These are phyloP conservation scores for Saccharomycopsis malanga DNA, from an alignment of 805 yeast species.

Conservation along the genomic window DNA sequence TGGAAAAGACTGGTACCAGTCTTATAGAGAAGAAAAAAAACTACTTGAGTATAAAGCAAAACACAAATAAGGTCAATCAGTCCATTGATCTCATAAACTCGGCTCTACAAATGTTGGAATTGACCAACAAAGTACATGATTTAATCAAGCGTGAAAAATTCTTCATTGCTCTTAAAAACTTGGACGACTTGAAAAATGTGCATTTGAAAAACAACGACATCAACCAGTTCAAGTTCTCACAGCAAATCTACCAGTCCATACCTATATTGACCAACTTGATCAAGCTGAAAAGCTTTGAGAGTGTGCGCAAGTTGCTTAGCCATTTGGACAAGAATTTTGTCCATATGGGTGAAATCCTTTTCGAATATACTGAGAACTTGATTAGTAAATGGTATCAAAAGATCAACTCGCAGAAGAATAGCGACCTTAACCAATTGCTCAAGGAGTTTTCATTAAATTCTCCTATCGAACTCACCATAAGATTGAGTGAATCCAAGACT, in stretches of 20 bases:
- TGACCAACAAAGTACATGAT: constrained; percentile 79
- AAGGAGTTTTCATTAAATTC: constrained; percentile 68
- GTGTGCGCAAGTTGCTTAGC: constrained; percentile 57
- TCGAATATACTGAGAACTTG: constrained; percentile 47
- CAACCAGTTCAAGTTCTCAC: constrained; percentile 65
- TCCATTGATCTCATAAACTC: constrained; percentile 61
- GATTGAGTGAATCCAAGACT: constrained; percentile 41
- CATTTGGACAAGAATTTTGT: constrained; percentile 54
- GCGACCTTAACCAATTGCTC: constrained; percentile 33
- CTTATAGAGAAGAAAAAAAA: constrained; percentile 56
- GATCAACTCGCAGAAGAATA: constrained; percentile 28
- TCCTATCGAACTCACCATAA: constrained; percentile 71
- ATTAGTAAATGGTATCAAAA: constrained; percentile 52
- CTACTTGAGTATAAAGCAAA: constrained; percentile 53
- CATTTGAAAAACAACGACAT: constrained; percentile 63
- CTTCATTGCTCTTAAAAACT: constrained; percentile 77
- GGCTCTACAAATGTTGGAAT: constrained; percentile 75
- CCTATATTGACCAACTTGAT: constrained; percentile 71
- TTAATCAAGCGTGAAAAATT: constrained; percentile 67
- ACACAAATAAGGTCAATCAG: constrained; percentile 60
- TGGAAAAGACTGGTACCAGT: constrained; percentile 59
- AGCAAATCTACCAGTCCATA: constrained; percentile 63
- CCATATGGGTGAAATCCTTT: constrained; percentile 40
- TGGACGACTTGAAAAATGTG: constrained; percentile 65
- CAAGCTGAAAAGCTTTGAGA: constrained; percentile 63